phyloP scores from a whole-genome alignment of 2,329 filamentous ascomycete species.

The Penicillium glabrum region DNA sequence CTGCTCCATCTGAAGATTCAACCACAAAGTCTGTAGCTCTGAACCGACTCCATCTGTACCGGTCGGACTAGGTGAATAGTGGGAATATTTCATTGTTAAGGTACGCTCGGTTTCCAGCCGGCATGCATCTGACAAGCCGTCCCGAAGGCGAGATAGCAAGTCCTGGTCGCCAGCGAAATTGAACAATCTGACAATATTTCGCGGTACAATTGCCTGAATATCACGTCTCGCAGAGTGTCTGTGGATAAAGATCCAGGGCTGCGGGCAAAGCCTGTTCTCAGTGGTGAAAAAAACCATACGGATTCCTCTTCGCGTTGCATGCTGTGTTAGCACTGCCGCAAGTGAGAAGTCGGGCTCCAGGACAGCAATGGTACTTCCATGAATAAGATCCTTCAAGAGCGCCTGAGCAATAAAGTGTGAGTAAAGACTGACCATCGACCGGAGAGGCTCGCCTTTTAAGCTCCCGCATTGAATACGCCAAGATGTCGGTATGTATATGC shows the following conservation, averaged over 20 bases:
- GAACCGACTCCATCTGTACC: not conserved
- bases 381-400: conserved; percentile 3
- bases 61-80: not conserved
- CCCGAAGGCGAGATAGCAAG: conserved; percentile 1
- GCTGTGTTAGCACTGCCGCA: conserved; percentile 6
- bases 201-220: conserved; percentile 8
- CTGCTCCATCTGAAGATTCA: conserved; percentile 1
- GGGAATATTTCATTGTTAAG: conserved; percentile 3
- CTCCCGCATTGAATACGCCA: conserved; percentile 6
- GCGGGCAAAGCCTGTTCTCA: conserved; percentile 2
- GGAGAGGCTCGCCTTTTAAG: conserved; percentile 4
- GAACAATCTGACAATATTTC: conserved; percentile 7
- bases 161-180: conserved; percentile 1
- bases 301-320: conserved; percentile 11
- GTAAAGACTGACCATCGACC: conserved; percentile 15
- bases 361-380: conserved; percentile 12
- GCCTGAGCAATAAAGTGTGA: conserved; percentile 11
- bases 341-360: conserved; percentile 23
- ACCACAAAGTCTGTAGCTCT: conserved; percentile 9
- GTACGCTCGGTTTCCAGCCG: conserved; percentile 12
- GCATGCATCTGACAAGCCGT: conserved; percentile 7
- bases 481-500: conserved; percentile 6
- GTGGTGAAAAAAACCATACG: conserved; percentile 18
- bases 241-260: conserved; percentile 20
- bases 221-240: conserved; percentile 14